Evolutionary conservation across 441 rosid genomes (phyloP).

Genomic region (Corymbia calophylla): DNA sequence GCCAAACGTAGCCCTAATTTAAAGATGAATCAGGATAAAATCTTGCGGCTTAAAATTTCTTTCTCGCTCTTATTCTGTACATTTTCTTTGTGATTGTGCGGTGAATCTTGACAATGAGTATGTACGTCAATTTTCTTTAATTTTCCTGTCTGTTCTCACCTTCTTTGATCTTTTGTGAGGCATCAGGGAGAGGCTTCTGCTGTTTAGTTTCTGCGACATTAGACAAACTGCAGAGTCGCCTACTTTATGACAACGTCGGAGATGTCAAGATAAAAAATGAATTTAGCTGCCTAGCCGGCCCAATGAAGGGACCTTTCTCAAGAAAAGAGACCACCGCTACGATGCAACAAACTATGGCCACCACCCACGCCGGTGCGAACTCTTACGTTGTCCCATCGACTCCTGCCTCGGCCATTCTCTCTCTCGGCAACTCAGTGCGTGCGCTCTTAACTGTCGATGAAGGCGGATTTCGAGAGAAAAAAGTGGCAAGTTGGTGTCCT

Average conservation of each 20-base stretch:
- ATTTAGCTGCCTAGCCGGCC: not conserved
- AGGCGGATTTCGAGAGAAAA: not conserved
- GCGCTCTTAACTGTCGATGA: not conserved
- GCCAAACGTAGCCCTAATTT: too few relatives aligned
- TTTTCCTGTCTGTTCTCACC: conserved; percentile 13
- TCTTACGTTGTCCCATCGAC: conserved; percentile 24
- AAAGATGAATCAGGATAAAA: too few relatives aligned
- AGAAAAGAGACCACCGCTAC: not conserved
- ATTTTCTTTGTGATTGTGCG: too few relatives aligned
- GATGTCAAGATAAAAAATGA: not conserved
- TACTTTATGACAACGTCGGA: conserved; percentile 16
- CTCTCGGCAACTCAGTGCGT: not conserved
- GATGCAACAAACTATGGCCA: not conserved
- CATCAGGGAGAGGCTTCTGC: conserved; percentile 51
- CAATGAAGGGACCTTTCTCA: not conserved
- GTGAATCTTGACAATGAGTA: too few relatives aligned
- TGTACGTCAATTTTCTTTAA: too few relatives aligned
- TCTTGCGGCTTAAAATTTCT: too few relatives aligned
- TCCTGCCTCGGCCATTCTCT: not conserved
- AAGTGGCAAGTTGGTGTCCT: not conserved
- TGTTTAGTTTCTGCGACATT: not conserved
- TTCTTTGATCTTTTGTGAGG: conserved; percentile 69
- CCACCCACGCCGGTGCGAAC: conserved; percentile 12
- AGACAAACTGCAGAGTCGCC: not conserved
- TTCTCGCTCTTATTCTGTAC: too few relatives aligned